These are phyloP conservation scores for Schwanniomyces yamadae DNA, from an alignment of 805 yeast species.

Conservation along the genomic window DNA sequence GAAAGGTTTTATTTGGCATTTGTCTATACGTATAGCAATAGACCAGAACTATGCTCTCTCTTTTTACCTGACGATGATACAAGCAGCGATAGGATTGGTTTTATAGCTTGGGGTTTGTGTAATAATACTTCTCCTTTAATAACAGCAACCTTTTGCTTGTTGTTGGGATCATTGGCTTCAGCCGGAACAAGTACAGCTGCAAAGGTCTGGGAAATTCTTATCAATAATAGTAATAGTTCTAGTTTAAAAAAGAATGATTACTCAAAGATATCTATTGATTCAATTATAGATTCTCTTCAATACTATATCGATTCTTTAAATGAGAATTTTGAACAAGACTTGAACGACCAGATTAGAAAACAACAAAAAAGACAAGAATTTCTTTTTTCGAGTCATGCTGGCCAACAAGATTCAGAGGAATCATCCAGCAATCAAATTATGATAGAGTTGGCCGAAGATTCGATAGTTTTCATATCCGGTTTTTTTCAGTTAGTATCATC, in stretches of 20 bases:
- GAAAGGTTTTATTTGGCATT: constrained; percentile 83
- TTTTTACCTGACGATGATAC: constrained; percentile 56
- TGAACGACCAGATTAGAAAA: constrained; percentile 25
- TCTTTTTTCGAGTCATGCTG: constrained; percentile 17
- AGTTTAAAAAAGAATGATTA: constrained; percentile 35
- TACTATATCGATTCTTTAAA: constrained; percentile 51
- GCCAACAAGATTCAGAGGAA: constrained; percentile 20
- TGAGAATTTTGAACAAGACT: constrained; percentile 36
- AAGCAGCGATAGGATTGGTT: constrained; percentile 65
- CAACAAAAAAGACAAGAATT: constrained; percentile 38
- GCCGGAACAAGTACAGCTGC: constrained; percentile 53
- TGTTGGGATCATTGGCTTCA: constrained; percentile 71
- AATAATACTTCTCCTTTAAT: constrained; percentile 74
- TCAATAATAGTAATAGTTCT: constrained; percentile 23
- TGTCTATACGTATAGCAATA: constrained; percentile 61
- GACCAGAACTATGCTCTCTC: constrained; percentile 54
- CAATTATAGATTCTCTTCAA: constrained; percentile 51
- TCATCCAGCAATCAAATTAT: constrained; percentile 32
- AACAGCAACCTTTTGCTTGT: constrained; percentile 75
- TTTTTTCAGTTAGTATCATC: constrained; percentile 60
- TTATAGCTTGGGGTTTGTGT: constrained; percentile 83
- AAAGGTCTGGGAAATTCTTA: constrained; percentile 40
- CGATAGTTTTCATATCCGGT: constrained; percentile 70
- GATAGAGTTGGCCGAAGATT: constrained; percentile 74
- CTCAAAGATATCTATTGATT: constrained; percentile 53